phyloP scores from a whole-genome alignment of 768 basidiomycete species.

The Trametes punicea region DNA sequence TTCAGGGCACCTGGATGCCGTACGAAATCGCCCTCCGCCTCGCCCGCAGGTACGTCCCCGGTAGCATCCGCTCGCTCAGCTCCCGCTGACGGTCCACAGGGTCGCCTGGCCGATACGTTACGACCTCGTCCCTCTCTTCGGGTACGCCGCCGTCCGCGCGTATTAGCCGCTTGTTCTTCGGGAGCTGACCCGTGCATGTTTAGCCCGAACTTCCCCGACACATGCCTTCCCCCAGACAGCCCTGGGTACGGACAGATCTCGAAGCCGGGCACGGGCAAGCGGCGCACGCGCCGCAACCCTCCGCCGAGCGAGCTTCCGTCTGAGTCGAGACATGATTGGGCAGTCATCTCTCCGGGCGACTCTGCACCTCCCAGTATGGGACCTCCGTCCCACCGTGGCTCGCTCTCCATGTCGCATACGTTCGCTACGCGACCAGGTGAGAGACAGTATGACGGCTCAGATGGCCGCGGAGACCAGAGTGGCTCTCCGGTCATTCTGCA shows the following conservation, averaged over 20 bases:
- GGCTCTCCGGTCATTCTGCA: conserved; percentile 28
- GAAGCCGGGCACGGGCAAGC: conserved; percentile 48
- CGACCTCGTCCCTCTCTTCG: conserved; percentile 84
- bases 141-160: conserved; percentile 43
- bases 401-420: conserved; percentile 21
- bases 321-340: conserved; percentile 42
- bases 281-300: conserved; percentile 55
- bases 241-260: conserved; percentile 86
- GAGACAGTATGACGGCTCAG: background rate
- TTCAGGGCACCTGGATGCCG: conserved; percentile 94
- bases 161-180: conserved; percentile 14
- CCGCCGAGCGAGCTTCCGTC: conserved; percentile 35
- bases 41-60: conserved; percentile 63
- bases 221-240: conserved; percentile 82
- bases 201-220: conserved; percentile 81
- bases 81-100: conserved; percentile 36
- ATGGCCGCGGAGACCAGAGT: conserved; percentile 5
- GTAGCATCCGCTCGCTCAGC: background rate
- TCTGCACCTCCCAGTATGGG: background rate
- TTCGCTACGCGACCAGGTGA: conserved; percentile 7
- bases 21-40: conserved; percentile 84
- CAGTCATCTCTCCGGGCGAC: conserved; percentile 40
- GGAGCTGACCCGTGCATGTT: conserved; percentile 6
- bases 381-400: conserved; percentile 17
- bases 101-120: conserved; percentile 88